Base-by-base conservation (phyloP, 202 grass and related monocot species). In the Setaria viridis region DNA sequence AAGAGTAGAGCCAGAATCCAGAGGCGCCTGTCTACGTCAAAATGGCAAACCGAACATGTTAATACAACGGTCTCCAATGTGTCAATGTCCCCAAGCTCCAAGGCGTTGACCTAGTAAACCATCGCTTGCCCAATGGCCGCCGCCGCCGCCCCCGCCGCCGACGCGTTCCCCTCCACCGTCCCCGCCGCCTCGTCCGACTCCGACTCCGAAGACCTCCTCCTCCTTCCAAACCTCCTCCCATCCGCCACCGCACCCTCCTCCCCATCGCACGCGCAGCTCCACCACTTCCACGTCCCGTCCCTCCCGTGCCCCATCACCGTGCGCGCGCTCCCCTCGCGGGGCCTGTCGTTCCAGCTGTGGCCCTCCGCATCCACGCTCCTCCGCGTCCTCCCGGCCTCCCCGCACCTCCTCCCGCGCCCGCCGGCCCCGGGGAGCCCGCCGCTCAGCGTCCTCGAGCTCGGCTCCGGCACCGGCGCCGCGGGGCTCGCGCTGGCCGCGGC, bases 301-400 rank as follows among this genome's bases (percentile, higher is more conserved):
- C 89, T 95, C 56, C 56, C 84, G 42, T 25, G 76, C 74, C 79
- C 93, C 16, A 68, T 98, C 73, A 82, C 86, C 79, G 64, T 95
- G 60, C 80, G 91, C 69, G 82, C 91, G 76, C 82, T 94, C 84
- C 90, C 75, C 1, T 98, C 93, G 1, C 86, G 59, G 32, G 96
- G 96, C 48, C 91, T 98, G 81, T 95, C 91, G 86, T 98, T 95
- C 86, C 93, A 98, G 90, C 88, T 95, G 79, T 98, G 96, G 93
- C 93, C 93, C 50, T 92, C 96, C 5, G 91, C 93, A 29, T 72
- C 91, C 76, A 92, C 91, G 20, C 90, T 98, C 67, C 54, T 91
- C 21, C 79, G 63, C 76, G 10, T 81, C 62, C 91, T 89, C 60
- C 41, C 37, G 6, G 48, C 74, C 67, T 68, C 77, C 62, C 71